These are phyloP conservation scores for Tetrahymena thermophila DNA, from an alignment of 73 alveolate species.

Conservation along the genomic window DNA sequence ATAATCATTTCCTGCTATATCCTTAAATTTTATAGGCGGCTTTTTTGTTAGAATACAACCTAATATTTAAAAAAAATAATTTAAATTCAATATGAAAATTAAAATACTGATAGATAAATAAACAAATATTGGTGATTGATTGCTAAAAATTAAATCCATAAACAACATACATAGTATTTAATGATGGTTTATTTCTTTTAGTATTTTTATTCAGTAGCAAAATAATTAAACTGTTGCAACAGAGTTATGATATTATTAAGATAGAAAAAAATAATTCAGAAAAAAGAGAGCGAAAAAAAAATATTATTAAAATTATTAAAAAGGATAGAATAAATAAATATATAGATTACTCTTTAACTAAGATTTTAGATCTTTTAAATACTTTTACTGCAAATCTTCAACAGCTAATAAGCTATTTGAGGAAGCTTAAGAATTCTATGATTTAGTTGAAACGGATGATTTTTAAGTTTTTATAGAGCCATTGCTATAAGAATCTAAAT, in stretches of 20 bases:
- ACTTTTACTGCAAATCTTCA: background rate
- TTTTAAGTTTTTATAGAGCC: background rate
- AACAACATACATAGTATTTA: too few species aligned
- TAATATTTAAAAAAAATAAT: background rate
- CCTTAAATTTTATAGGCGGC: slow-evolving; percentile 38
- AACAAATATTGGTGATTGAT: too few species aligned
- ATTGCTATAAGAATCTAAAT: background rate
- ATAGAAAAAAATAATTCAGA: background rate
- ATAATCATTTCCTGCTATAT: slow-evolving; percentile 55
- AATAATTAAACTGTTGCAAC: background rate
- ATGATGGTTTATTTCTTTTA: background rate
- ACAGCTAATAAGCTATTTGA: background rate
- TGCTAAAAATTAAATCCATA: too few species aligned
- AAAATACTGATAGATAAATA: background rate
- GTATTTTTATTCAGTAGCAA: too few species aligned
- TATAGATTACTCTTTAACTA: background rate
- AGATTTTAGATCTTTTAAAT: background rate
- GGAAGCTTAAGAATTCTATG: background rate
- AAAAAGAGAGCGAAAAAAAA: background rate
- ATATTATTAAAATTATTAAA: too few species aligned
- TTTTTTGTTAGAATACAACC: slow-evolving; percentile 38
- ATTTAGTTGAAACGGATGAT: background rate
- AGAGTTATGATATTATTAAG: too few species aligned
- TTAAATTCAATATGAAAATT: background rate
- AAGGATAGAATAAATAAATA: background rate